Conservation (phyloP, 1,139 yeast species). For the Diutina siamensis region DNA sequence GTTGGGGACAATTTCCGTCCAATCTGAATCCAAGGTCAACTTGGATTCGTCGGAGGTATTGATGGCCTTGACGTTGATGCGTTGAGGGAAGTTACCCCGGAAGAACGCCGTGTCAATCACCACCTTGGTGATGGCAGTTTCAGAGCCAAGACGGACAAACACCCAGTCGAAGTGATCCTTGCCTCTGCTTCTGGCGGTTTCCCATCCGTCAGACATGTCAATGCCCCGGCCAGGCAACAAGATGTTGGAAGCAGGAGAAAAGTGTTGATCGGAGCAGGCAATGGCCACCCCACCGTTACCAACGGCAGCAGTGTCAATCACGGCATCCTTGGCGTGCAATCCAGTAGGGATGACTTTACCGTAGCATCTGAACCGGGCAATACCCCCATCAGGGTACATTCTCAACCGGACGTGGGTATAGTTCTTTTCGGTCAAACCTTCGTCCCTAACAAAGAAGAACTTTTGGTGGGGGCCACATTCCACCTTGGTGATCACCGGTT, state of each 20-base stretch:
- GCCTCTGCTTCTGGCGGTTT: conserved; percentile 78
- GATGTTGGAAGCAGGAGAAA: conserved; percentile 81
- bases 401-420: conserved; percentile 74
- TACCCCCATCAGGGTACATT: conserved; percentile 97
- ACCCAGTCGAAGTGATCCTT: conserved; percentile 90
- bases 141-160: conserved; percentile 62
- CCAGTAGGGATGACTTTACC: conserved; percentile 67
- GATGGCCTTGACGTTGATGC: conserved; percentile 49
- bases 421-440: conserved; percentile 38
- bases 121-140: conserved; percentile 42
- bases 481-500: conserved; percentile 47
- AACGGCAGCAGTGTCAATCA: conserved; percentile 71
- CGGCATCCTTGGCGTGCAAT: conserved; percentile 29
- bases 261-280: conserved; percentile 79
- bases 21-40: conserved; percentile 15
- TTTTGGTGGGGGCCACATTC: conserved; percentile 86
- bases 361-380: conserved; percentile 83
- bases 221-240: conserved; percentile 87
- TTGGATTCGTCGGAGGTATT: conserved; percentile 17
- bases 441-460: conserved; percentile 62
- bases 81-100: conserved; percentile 89
- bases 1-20: conserved; percentile 59
- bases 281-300: conserved; percentile 84
- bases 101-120: conserved; percentile 86
- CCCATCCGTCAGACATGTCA: conserved; percentile 99